A percentile compares a stretch with the other conserved stretches of the same genome.
Conservation (phyloP, 805 yeast genomes). For the Kluyveromyces dobzhanskii region DNA sequence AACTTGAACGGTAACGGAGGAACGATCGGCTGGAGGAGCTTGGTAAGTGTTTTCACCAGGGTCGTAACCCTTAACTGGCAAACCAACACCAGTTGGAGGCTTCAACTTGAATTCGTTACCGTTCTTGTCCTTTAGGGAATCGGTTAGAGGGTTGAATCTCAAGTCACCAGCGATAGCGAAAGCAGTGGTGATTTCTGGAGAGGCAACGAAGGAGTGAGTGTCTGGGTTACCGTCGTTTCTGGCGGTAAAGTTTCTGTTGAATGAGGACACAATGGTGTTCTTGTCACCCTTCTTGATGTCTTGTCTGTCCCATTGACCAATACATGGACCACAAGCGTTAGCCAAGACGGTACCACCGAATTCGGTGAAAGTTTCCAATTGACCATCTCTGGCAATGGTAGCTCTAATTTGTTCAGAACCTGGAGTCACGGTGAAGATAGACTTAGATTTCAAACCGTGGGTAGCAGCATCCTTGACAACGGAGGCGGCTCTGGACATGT, state of each 20-base stretch:
- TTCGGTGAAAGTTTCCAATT: slow-evolving; percentile 77
- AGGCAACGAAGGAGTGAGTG: slow-evolving; percentile 93
- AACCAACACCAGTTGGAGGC: slow-evolving; percentile 85
- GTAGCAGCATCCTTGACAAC: slow-evolving; percentile 83
- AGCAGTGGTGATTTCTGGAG: slow-evolving; percentile 94
- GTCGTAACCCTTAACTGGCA: slow-evolving; percentile 86
- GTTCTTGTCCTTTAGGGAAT: slow-evolving; percentile 74
- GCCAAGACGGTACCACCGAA: slow-evolving; percentile 93
- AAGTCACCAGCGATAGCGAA: slow-evolving; percentile 94
- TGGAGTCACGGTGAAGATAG: slow-evolving; percentile 90
- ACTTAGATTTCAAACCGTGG: slow-evolving; percentile 86
- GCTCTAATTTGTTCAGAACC: slow-evolving; percentile 99
- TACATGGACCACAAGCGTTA: slow-evolving; percentile 99
- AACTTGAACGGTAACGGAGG: slow-evolving; percentile 62
- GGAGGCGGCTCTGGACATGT: slow-evolving; percentile 94
- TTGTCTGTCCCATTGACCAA: slow-evolving; percentile 98
- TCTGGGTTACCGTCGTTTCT: slow-evolving; percentile 98
- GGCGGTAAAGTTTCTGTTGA: slow-evolving; percentile 96
- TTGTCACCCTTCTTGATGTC: slow-evolving; percentile 89
- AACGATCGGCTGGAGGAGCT: slow-evolving; percentile 90
- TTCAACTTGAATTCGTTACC: slow-evolving; percentile 85
- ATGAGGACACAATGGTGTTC: slow-evolving; percentile 94
- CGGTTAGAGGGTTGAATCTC: slow-evolving; percentile 93
- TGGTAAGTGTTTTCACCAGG: slow-evolving; percentile 93
- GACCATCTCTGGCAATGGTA: slow-evolving; percentile 94